Conservation (phyloP, 129 eudicot species). For the Gnaphalium uliginosum region DNA sequence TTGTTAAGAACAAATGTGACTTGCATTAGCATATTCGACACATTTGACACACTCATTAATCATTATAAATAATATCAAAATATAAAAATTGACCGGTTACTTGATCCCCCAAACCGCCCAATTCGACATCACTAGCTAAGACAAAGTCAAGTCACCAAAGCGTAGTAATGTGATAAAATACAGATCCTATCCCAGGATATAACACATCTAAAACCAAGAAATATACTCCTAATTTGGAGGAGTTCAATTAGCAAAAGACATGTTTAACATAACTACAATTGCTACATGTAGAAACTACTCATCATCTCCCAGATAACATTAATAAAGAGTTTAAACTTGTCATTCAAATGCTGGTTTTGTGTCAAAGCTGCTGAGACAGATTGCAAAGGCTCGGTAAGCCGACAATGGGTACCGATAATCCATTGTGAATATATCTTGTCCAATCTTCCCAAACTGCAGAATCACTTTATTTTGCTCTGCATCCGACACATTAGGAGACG, state of each 20-base stretch:
- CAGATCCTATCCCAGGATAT: not conserved
- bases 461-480: slow-evolving; percentile 77
- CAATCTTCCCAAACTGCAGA: slow-evolving; percentile 85
- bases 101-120: not conserved
- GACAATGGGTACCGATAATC: slow-evolving; percentile 88
- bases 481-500: slow-evolving; percentile 49
- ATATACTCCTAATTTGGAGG: not conserved
- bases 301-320: slow-evolving; percentile 11
- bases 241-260: slow-evolving; percentile 10
- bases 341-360: slow-evolving; percentile 94
- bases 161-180: too few relatives aligned
- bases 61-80: too few relatives aligned
- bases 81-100: too few relatives aligned
- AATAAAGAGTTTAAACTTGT: slow-evolving; percentile 6
- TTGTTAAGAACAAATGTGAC: not conserved
- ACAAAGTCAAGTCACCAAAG: not conserved
- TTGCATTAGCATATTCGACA: not conserved
- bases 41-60: too few relatives aligned
- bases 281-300: slow-evolving; percentile 19
- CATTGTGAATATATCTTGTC: slow-evolving; percentile 88
- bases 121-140: not conserved
- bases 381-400: slow-evolving; percentile 87
- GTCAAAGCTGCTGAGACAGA: slow-evolving; percentile 93
- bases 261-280: slow-evolving; percentile 7
- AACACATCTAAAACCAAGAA: not conserved